Evolutionary conservation across 371 early-diverging fungal genomes (phyloP).

Genomic region (Actinomortierella wolfii): DNA sequence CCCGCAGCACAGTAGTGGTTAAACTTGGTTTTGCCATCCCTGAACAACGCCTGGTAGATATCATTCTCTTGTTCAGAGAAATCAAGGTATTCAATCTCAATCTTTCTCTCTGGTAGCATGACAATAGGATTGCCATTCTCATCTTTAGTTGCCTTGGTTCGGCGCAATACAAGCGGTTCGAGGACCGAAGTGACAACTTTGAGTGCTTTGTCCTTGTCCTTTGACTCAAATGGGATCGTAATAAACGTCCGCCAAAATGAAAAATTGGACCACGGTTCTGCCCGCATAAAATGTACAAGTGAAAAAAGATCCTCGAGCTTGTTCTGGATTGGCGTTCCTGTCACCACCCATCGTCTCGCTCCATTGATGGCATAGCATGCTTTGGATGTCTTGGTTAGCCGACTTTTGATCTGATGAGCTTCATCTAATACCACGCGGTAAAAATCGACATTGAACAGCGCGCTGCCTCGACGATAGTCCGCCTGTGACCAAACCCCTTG

Average conservation of each 20-base stretch:
- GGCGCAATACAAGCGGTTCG: constrained; percentile 68
- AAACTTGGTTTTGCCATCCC: constrained; percentile 82
- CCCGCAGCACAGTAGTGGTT: constrained; percentile 83
- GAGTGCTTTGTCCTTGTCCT: constrained; percentile 58
- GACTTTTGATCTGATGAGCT: constrained; percentile 77
- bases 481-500: constrained; percentile 21
- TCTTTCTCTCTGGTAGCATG: constrained; percentile 58
- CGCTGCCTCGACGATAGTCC: constrained; percentile 31
- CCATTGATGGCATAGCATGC: constrained; percentile 64
- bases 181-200: constrained; percentile 68
- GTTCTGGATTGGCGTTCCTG: constrained; percentile 80
- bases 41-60: constrained; percentile 85
- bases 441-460: constrained; percentile 54
- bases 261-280: constrained; percentile 73
- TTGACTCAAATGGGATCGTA: constrained; percentile 65
- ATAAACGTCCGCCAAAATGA: constrained; percentile 71
- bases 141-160: constrained; percentile 67
- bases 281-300: constrained; percentile 76
- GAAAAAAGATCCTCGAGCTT: constrained; percentile 84
- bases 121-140: constrained; percentile 64
- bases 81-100: constrained; percentile 62
- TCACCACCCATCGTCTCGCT: constrained; percentile 78
- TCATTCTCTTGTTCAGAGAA: constrained; percentile 91
- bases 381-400: constrained; percentile 59
- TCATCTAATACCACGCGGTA: constrained; percentile 78